Evolutionary conservation across 306 rosid genomes (phyloP).

Genomic region (Macrotyloma uniflorum): DNA sequence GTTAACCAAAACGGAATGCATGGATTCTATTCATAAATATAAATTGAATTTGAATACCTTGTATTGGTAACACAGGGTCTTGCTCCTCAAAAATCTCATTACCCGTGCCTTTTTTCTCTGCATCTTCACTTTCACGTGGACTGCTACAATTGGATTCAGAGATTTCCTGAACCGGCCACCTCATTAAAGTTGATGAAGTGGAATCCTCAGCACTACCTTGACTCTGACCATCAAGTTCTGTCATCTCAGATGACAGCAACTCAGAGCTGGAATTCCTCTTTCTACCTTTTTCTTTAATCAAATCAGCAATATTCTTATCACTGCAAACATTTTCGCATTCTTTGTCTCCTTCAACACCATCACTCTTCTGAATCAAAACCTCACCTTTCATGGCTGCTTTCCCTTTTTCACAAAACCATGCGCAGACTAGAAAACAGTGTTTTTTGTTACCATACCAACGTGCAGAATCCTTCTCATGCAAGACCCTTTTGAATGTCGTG

Average conservation of each 20-base stretch:
- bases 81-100: conserved; percentile 42
- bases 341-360: conserved; percentile 36
- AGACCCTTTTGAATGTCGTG: conserved; percentile 45
- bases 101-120: conserved; percentile 40
- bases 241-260: conserved; percentile 62
- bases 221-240: conserved; percentile 64
- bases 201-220: conserved; percentile 67
- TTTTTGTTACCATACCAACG: conserved; percentile 50
- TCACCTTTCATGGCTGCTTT: conserved; percentile 50
- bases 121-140: conserved; percentile 36
- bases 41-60: conserved; percentile 58
- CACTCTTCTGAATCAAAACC: conserved; percentile 43
- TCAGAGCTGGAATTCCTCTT: conserved; percentile 68
- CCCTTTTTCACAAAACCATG: conserved; percentile 34
- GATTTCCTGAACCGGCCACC: conserved; percentile 55
- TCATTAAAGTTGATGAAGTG: conserved; percentile 52
- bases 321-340: conserved; percentile 39
- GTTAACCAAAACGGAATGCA: background rate
- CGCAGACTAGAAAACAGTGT: conserved; percentile 49
- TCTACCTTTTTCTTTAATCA: conserved; percentile 53
- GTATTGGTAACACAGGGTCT: conserved; percentile 56
- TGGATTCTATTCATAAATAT: background rate
- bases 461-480: conserved; percentile 42
- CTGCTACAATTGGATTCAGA: conserved; percentile 42
- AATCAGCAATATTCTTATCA: conserved; percentile 42